Base-by-base conservation (phyloP, 202 grass and related monocot genomes). In the Thinopyrum obtusiflorum region DNA sequence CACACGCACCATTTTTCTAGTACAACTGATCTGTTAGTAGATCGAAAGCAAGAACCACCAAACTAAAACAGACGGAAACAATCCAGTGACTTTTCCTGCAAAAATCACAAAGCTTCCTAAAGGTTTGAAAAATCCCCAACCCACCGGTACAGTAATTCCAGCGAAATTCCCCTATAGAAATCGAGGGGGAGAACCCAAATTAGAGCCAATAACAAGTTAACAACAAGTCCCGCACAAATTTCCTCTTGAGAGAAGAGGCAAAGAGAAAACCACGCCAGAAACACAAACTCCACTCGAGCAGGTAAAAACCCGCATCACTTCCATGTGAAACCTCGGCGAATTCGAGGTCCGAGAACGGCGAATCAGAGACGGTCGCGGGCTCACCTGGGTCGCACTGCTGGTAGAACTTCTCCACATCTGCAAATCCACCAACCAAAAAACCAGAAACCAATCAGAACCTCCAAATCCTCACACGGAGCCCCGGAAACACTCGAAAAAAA, bases 351-450 rank as follows among this genome's bases (percentile, higher is more conserved):
- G 2, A 32, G 76, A 11, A 31, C 2, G 1, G 61, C 9, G 23
- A 80, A 90, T 80, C 81, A 3, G 49, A 32, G 13, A 44, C 40
- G 31, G 7, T 9, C 17, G 75, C 1, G 24, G 67, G 76, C 89
- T 92, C 83, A 98, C 95, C 95, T 86, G 95, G 95, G 86, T 98
- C 93, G 79, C 95, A 98, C 87, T 95, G 87, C 83, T 92, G 89
- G 80, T 95, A 93, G 85, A 95, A 98, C 91, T 93, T 98, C 87
- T 98, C 91, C 44, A 98, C 91, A 77, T 98, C 95, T 98, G 92
- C 87, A 92, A 90, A 88, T 11, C 60, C 42, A 80, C 81, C 9
- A 78, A 81, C 44, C 11, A 90, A 64, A 62, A 51, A 25, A 12
- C 29, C 62, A 39, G 14, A 11, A 77, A 66, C 32, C 32, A 33